These are phyloP conservation scores for Hypoxylon rickii DNA, from an alignment of 495 filamentous ascomycete species.

Conservation along the genomic window DNA sequence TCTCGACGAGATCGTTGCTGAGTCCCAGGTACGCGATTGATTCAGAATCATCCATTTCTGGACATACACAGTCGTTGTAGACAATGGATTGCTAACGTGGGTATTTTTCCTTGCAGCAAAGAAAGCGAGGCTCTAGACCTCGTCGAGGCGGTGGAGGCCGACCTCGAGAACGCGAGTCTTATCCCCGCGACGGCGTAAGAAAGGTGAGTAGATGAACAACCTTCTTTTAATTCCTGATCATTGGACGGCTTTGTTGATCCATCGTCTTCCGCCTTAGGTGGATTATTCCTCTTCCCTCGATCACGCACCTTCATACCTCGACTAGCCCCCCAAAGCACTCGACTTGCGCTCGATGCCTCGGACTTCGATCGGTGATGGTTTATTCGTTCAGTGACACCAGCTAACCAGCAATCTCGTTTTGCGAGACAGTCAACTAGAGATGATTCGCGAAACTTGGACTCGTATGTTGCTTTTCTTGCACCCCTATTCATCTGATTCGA, in stretches of 20 bases:
- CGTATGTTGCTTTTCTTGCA: slow-evolving; percentile 44
- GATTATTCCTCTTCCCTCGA: slow-evolving; percentile 42
- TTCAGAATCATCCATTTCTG: background rate
- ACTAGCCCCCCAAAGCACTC: slow-evolving; percentile 29
- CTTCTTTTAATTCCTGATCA: no score
- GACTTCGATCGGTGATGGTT: slow-evolving; percentile 50
- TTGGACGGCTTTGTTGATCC: background rate
- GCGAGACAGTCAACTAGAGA: slow-evolving; percentile 61
- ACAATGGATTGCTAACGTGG: slow-evolving; percentile 11
- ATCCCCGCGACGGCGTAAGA: slow-evolving; percentile 79
- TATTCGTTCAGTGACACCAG: slow-evolving; percentile 56
- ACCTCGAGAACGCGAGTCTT: slow-evolving; percentile 59
- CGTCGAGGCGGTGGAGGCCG: slow-evolving; percentile 52
- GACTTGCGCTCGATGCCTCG: slow-evolving; percentile 39
- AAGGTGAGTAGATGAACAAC: slow-evolving; percentile 56
- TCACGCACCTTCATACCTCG: slow-evolving; percentile 28
- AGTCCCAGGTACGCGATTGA: slow-evolving; percentile 67
- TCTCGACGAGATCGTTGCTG: slow-evolving; percentile 83
- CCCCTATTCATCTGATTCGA: background rate
- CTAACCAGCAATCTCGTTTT: slow-evolving; percentile 58
- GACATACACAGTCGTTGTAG: background rate
- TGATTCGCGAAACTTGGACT: slow-evolving; percentile 60
- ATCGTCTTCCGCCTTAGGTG: slow-evolving; percentile 25
- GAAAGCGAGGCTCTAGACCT: slow-evolving; percentile 35
- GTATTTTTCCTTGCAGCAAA: slow-evolving; percentile 29